A percentile compares a stretch with the other conserved stretches of the same genome.
Evolutionary conservation across 2,329 filamentous ascomycete genomes (phyloP).

Genomic region (Cytospora mali): DNA sequence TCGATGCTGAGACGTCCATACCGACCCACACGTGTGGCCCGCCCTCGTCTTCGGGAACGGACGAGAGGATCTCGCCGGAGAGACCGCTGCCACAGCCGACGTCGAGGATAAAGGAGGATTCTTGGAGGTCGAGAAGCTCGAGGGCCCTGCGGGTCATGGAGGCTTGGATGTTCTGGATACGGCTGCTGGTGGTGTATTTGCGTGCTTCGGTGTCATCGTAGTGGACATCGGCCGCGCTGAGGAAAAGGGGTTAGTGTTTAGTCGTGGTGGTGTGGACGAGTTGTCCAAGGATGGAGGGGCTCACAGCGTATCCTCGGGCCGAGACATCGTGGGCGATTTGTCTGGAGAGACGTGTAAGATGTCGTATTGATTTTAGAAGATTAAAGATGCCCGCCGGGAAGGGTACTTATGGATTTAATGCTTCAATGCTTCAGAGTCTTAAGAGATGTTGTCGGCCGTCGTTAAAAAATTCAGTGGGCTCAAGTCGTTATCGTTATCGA

Average conservation of each 20-base stretch:
- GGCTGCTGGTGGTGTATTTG: conserved; percentile 96
- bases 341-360: background rate
- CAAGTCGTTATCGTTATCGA: conserved; percentile 8
- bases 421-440: background rate
- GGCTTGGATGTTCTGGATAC: conserved; percentile 93
- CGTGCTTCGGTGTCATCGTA: conserved; percentile 95
- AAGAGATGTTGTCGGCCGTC: background rate
- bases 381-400: background rate
- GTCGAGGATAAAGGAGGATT: conserved; percentile 88
- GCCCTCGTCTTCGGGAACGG: conserved; percentile 67
- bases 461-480: conserved; percentile 27
- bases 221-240: conserved; percentile 90
- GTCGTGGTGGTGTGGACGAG: too few relatives aligned
- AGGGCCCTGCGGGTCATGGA: conserved; percentile 93
- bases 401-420: background rate
- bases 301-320: conserved; percentile 92
- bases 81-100: conserved; percentile 95
- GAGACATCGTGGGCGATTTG: conserved; percentile 72
- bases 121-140: conserved; percentile 79
- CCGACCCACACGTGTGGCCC: conserved; percentile 96
- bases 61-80: conserved; percentile 88
- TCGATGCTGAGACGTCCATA: conserved; percentile 92
- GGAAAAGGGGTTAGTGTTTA: conserved; percentile 25
- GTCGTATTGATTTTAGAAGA: conserved; percentile 20
- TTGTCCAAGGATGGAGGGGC: conserved; percentile 34